A percentile compares a stretch with the other conserved stretches of the same genome.
Evolutionary conservation across 352 stramenopile genomes (phyloP).

Genomic region (Albugo candida): DNA sequence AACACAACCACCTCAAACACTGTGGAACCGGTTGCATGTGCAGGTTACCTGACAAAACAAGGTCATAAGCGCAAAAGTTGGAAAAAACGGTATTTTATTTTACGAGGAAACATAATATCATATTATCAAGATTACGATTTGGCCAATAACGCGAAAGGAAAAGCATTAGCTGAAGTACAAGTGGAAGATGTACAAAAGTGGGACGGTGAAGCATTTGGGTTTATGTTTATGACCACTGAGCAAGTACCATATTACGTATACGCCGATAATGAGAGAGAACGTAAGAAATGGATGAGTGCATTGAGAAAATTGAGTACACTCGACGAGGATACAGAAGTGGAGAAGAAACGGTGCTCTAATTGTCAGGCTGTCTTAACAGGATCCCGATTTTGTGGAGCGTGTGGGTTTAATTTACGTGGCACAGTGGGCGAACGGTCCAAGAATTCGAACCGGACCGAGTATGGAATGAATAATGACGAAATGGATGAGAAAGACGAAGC

Average conservation of each 20-base stretch:
- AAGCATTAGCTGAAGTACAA: slow-evolving; percentile 52
- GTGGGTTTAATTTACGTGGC: slow-evolving; percentile 69
- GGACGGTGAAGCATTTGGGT: slow-evolving; percentile 72
- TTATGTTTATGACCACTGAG: slow-evolving; percentile 81
- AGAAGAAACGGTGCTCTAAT: slow-evolving; percentile 73
- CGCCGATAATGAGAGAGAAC: slow-evolving; percentile 72
- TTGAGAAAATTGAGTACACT: slow-evolving; percentile 56
- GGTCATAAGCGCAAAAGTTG: slow-evolving; percentile 81
- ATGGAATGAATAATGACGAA: slow-evolving; percentile 10
- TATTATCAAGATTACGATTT: slow-evolving; percentile 80
- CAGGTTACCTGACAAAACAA: slow-evolving; percentile 77
- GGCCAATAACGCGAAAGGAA: slow-evolving; percentile 60
- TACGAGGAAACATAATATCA: slow-evolving; percentile 47
- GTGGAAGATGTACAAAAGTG: slow-evolving; percentile 73
- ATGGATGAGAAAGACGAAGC: slow-evolving; percentile 31
- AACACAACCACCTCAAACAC: slow-evolving; percentile 49
- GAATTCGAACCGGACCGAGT: slow-evolving; percentile 3
- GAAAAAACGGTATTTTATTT: slow-evolving; percentile 81
- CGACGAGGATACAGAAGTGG: slow-evolving; percentile 40
- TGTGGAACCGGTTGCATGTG: slow-evolving; percentile 56
- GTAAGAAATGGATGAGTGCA: slow-evolving; percentile 76
- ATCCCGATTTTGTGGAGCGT: slow-evolving; percentile 74
- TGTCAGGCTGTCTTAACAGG: slow-evolving; percentile 71
- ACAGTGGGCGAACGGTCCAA: slow-evolving; percentile 26
- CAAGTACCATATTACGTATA: slow-evolving; percentile 83